Evolutionary conservation across 768 basidiomycete genomes (phyloP).

Genomic region (Mrakia hoshinonis): DNA sequence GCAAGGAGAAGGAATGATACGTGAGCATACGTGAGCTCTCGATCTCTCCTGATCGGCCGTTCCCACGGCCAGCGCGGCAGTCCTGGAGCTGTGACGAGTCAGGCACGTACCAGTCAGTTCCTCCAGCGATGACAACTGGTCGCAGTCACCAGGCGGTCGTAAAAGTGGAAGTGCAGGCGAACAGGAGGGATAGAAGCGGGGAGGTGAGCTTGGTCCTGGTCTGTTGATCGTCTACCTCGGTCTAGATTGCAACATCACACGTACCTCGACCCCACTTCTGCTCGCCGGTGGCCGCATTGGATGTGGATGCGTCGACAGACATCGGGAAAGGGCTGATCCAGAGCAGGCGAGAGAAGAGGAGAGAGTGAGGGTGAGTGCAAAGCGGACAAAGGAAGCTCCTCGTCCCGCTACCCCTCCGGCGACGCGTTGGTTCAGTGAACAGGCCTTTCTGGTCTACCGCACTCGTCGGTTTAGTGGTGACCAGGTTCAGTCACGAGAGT

Average conservation of each 20-base stretch:
- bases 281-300: neutral
- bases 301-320: neutral
- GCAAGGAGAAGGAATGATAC: neutral
- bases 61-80: neutral
- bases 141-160: neutral
- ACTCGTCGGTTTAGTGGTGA: too few relatives aligned
- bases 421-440: too few relatives aligned
- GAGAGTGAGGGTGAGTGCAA: neutral
- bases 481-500: neutral
- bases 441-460: too few relatives aligned
- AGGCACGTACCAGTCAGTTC: slow-evolving; percentile 26
- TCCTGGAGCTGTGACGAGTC: too few relatives aligned
- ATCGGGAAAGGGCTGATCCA: neutral
- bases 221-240: neutral
- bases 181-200: neutral
- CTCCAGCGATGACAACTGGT: slow-evolving; percentile 23
- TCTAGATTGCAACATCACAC: neutral
- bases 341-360: neutral
- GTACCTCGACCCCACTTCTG: slow-evolving; percentile 20
- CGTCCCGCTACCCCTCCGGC: too few relatives aligned
- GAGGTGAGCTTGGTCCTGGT: neutral
- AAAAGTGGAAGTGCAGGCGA: neutral
- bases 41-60: neutral
- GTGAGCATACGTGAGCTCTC: neutral
- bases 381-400: too few relatives aligned